Evolutionary conservation across 73 alveolate species (phyloP).

Genomic region (Tetrahymena thermophila): DNA sequence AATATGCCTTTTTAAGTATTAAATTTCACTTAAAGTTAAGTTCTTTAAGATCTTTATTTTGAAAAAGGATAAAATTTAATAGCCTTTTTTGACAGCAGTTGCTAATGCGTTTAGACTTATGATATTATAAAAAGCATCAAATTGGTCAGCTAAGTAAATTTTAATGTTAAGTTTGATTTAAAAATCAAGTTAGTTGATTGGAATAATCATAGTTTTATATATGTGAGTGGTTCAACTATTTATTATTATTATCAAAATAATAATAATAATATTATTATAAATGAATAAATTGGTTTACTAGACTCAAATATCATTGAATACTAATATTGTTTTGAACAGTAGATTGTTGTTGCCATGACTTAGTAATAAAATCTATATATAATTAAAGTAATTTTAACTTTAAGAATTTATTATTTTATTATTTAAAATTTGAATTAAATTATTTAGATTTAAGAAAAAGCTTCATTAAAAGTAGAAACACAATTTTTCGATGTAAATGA

Average conservation of each 20-base stretch:
- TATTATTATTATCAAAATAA: too few species aligned
- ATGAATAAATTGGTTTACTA: too few species aligned
- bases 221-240: neutral
- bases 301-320: neutral
- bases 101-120: neutral
- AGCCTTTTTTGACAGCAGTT: neutral
- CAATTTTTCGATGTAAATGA: too few species aligned
- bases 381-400: neutral
- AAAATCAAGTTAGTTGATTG: neutral
- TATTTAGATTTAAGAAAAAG: neutral
- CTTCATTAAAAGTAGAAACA: neutral
- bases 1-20: neutral
- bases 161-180: too few species aligned
- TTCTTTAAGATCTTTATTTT: neutral
- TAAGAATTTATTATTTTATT: too few species aligned
- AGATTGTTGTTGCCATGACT: neutral
- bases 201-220: neutral
- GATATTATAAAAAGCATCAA: neutral
- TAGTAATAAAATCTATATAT: too few species aligned
- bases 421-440: too few species aligned
- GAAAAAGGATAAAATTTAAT: neutral
- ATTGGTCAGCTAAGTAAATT: neutral
- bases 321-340: neutral
- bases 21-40: neutral
- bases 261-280: too few species aligned